Percentiles rank a stretch among this genome's conserved stretches.
phyloP scores from a whole-genome alignment of 768 basidiomycete genomes.

The Trametes sanguinea region DNA sequence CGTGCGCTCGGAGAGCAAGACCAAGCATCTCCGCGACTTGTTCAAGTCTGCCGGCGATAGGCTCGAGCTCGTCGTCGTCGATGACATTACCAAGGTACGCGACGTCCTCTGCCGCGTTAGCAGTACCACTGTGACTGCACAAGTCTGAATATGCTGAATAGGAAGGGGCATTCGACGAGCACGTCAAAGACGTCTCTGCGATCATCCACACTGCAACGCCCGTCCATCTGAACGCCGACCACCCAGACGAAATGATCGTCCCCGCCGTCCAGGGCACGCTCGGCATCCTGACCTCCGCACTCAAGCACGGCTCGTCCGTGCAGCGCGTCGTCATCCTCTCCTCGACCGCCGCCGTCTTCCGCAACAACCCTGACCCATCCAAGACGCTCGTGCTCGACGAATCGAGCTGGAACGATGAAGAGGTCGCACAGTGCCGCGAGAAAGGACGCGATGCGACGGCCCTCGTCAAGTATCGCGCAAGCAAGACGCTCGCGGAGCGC shows the following conservation, averaged over 20 bases:
- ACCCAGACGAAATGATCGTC: constrained; percentile 54
- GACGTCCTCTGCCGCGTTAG: not conserved
- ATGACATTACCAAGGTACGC: constrained; percentile 60
- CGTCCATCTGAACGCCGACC: constrained; percentile 45
- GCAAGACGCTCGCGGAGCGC: constrained; percentile 65
- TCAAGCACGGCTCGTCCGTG: constrained; percentile 49
- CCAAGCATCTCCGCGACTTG: constrained; percentile 51
- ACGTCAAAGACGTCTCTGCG: constrained; percentile 72
- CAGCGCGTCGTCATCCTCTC: constrained; percentile 64
- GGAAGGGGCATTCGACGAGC: constrained; percentile 76
- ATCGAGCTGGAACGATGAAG: constrained; percentile 60
- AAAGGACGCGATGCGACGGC: constrained; percentile 48
- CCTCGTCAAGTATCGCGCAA: constrained; percentile 51
- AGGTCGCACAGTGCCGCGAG: constrained; percentile 46
- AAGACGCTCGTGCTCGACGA: constrained; percentile 43
- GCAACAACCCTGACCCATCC: constrained; percentile 26
- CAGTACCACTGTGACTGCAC: not conserved
- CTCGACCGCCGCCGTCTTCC: constrained; percentile 50
- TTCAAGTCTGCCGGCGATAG: constrained; percentile 56
- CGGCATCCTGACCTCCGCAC: constrained; percentile 59
- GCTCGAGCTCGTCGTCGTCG: constrained; percentile 69
- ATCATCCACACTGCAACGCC: constrained; percentile 73
- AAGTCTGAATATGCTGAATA: constrained; percentile 23
- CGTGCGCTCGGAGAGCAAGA: constrained; percentile 62
- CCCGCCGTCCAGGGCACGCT: constrained; percentile 77